Evolutionary conservation across 257 asterid genomes (phyloP).

Genomic region (Scutellaria minor): DNA sequence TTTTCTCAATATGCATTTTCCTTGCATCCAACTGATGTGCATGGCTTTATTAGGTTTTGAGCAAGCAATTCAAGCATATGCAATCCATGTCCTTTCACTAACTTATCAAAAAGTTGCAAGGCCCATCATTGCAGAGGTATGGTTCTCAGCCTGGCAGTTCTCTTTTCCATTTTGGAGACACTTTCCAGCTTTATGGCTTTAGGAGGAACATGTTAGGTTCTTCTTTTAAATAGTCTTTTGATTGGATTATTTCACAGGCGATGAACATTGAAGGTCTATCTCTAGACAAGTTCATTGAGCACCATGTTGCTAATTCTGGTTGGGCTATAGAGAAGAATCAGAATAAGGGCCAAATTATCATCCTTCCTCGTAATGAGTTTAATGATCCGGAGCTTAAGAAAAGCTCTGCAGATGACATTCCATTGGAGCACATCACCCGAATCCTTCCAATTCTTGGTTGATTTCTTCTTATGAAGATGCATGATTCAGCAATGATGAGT

Average conservation of each 20-base stretch:
- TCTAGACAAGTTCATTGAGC: slow-evolving; percentile 81
- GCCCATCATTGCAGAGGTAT: slow-evolving; percentile 89
- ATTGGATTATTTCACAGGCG: slow-evolving; percentile 51
- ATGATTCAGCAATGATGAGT: background rate
- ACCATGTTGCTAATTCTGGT: slow-evolving; percentile 60
- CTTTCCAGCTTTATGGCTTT: background rate
- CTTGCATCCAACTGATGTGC: slow-evolving; percentile 2
- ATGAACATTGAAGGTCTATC: slow-evolving; percentile 75
- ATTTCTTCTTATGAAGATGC: slow-evolving; percentile 15
- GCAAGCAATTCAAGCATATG: slow-evolving; percentile 86
- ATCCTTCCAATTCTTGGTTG: slow-evolving; percentile 83
- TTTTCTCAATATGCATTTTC: background rate
- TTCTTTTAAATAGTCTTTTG: background rate
- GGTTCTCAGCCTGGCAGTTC: slow-evolving; percentile 29
- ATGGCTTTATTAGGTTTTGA: slow-evolving; percentile 66
- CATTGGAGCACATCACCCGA: slow-evolving; percentile 69
- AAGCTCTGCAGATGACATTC: slow-evolving; percentile 59
- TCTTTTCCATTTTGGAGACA: background rate
- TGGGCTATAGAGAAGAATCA: slow-evolving; percentile 72
- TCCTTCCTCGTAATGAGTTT: slow-evolving; percentile 69
- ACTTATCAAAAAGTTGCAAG: slow-evolving; percentile 75
- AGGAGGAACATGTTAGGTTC: background rate
- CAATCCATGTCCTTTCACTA: slow-evolving; percentile 78
- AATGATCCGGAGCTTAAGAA: slow-evolving; percentile 85
- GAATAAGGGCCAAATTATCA: slow-evolving; percentile 60